These are phyloP conservation scores for Evernia prunastri DNA, from an alignment of 495 filamentous ascomycete species.

Conservation along the genomic window DNA sequence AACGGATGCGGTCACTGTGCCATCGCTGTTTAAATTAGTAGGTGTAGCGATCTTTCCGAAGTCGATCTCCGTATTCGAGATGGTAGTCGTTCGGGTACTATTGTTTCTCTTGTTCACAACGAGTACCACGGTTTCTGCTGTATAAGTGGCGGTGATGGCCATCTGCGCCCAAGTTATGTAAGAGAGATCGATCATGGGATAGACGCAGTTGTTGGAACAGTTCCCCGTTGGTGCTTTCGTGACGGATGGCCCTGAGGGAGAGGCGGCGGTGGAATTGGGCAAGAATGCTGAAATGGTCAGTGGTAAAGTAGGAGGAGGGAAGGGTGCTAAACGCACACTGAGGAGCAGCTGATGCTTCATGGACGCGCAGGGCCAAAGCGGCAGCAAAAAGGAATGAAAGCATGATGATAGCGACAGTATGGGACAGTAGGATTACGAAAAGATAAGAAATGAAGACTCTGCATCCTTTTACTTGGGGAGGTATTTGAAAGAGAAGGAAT, in stretches of 20 bases:
- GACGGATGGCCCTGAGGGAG: not conserved
- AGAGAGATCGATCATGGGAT: not conserved
- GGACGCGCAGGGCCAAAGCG: not conserved
- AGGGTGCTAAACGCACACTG: not conserved
- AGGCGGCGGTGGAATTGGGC: not conserved
- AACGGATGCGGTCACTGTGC: constrained; percentile 13
- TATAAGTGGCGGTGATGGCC: constrained; percentile 4
- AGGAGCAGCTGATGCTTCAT: constrained; percentile 7
- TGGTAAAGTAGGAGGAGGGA: too few species aligned
- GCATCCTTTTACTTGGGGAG: not conserved
- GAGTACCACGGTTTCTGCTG: constrained; percentile 1
- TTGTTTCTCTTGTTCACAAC: constrained; percentile 10
- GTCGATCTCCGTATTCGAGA: constrained; percentile 16
- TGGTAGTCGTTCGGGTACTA: constrained; percentile 16
- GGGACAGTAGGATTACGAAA: not conserved
- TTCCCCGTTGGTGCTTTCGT: not conserved
- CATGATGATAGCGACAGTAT: not conserved
- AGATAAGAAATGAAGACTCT: not conserved
- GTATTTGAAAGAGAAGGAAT: not conserved
- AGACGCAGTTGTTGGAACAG: constrained; percentile 1
- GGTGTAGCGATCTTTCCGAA: constrained; percentile 9
- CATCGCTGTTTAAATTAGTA: constrained; percentile 13
- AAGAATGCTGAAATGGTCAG: not conserved
- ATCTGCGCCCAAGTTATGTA: constrained; percentile 1
- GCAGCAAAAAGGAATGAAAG: not conserved